A percentile compares a stretch with the other conserved stretches of the same genome.
These are phyloP conservation scores for Termitomyces sp. DNA, from an alignment of 768 basidiomycete species.

Conservation along the genomic window DNA sequence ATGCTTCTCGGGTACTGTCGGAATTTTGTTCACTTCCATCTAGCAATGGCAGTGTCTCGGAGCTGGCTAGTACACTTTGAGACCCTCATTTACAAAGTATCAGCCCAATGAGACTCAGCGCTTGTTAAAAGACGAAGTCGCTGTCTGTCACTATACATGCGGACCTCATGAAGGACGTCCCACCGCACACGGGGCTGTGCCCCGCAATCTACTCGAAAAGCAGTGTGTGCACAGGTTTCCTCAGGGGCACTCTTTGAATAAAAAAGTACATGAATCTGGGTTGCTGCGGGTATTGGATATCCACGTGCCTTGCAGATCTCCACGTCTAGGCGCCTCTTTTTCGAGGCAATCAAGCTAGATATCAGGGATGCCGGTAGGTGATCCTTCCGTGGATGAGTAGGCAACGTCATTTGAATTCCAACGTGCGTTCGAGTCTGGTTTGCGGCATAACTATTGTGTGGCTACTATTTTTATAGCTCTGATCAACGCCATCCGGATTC, in stretches of 20 bases:
- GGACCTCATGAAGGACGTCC: neutral
- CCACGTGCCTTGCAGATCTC: neutral
- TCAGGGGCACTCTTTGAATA: neutral
- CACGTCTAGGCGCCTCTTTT: neutral
- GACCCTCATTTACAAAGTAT: neutral
- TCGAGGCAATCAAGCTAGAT: neutral
- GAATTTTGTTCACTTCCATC: neutral
- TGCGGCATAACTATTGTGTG: no score
- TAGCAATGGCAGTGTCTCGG: neutral
- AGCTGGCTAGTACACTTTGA: neutral
- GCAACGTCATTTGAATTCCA: neutral
- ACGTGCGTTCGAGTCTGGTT: neutral
- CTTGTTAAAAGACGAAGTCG: neutral
- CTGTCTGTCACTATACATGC: neutral
- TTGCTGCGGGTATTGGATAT: neutral
- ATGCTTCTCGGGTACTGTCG: neutral
- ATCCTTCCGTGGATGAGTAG: neutral
- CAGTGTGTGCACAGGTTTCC: neutral
- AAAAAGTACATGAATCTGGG: neutral
- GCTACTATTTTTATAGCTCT: neutral
- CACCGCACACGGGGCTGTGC: neutral
- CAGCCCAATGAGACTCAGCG: neutral
- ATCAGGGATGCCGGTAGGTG: neutral
- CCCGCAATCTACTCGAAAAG: neutral
- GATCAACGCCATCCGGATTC: neutral